Conservation (phyloP, 805 yeast species). For the Lipomyces sp. region DNA sequence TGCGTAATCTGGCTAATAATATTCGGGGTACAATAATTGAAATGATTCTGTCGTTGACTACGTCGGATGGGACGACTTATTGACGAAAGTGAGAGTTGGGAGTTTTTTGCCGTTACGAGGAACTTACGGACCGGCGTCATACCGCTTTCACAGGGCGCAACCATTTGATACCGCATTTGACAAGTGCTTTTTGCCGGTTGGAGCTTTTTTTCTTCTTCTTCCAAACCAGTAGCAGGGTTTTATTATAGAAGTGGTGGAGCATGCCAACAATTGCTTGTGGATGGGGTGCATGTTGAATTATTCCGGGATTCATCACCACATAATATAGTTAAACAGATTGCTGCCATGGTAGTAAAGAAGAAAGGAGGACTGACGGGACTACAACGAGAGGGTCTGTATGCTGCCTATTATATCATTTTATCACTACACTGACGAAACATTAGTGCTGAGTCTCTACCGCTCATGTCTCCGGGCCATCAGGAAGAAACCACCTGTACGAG, state of each 20-base stretch:
- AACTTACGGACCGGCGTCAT: too few relatives aligned
- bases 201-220: background rate
- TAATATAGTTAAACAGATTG: background rate
- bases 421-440: background rate
- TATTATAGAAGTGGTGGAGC: background rate
- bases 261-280: background rate
- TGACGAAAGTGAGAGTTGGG: too few relatives aligned
- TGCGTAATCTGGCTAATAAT: too few relatives aligned
- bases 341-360: slow-evolving; percentile 3
- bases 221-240: background rate
- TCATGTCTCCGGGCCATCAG: slow-evolving; percentile 53
- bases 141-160: too few relatives aligned
- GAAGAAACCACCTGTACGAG: slow-evolving; percentile 52
- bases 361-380: slow-evolving; percentile 42
- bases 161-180: too few relatives aligned
- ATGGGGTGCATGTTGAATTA: background rate
- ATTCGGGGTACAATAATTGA: too few relatives aligned
- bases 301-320: too few relatives aligned
- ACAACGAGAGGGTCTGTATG: slow-evolving; percentile 49
- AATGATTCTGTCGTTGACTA: too few relatives aligned
- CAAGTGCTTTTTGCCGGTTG: too few relatives aligned
- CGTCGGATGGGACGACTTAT: too few relatives aligned
- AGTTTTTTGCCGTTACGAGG: too few relatives aligned
- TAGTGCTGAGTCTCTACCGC: slow-evolving; percentile 55
- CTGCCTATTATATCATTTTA: background rate